phyloP scores from a whole-genome alignment of 2,329 filamentous ascomycete species.

The Passalora sequoiae region DNA sequence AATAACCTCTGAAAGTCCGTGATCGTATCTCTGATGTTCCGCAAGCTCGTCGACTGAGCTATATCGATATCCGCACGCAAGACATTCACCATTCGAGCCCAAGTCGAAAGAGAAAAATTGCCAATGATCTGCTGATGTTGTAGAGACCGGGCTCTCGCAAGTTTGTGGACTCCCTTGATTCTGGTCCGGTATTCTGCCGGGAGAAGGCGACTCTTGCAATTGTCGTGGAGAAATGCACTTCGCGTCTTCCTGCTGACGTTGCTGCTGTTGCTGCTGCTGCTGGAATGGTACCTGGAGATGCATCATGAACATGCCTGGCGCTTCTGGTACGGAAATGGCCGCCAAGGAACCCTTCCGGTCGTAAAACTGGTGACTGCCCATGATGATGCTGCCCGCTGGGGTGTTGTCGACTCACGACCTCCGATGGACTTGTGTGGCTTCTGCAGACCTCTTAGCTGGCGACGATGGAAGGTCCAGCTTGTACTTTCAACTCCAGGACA shows the following conservation, averaged over 20 bases:
- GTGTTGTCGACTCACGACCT: background rate
- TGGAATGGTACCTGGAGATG: background rate
- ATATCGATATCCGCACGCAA: constrained; percentile 23
- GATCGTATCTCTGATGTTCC: constrained; percentile 20
- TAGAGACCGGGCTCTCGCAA: constrained; percentile 11
- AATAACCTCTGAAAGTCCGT: constrained; percentile 22
- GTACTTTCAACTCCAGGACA: background rate
- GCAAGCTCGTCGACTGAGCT: constrained; percentile 22
- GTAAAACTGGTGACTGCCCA: background rate
- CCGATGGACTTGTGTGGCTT: too few relatives aligned
- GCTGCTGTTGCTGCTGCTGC: background rate
- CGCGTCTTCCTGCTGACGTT: background rate
- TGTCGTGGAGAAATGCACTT: constrained; percentile 2
- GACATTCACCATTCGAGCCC: constrained; percentile 14
- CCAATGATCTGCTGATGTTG: constrained; percentile 14
- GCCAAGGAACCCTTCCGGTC: background rate
- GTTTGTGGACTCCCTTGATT: background rate
- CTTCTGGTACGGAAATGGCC: background rate
- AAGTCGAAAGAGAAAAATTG: constrained; percentile 12
- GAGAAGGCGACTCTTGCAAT: constrained; percentile 10
- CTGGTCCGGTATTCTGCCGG: constrained; percentile 2
- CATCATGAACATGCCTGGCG: background rate
- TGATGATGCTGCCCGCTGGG: background rate
- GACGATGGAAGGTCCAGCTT: background rate
- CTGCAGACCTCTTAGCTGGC: background rate